Evolutionary conservation across 2,329 filamentous ascomycete species (phyloP).

Genomic region (Cercospora sojina): DNA sequence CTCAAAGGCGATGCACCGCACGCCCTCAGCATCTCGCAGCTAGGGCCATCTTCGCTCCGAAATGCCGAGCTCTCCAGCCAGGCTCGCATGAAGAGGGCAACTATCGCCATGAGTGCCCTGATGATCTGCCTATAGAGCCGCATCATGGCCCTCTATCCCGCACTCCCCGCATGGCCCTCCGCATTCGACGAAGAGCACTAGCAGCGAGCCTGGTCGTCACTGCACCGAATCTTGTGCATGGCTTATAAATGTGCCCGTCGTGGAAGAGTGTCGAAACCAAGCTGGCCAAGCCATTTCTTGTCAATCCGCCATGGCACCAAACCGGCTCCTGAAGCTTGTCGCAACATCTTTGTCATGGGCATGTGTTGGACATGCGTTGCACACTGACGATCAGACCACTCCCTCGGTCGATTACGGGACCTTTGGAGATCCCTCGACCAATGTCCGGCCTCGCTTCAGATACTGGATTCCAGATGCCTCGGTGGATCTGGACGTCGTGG

Average conservation of each 20-base stretch:
- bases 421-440: constrained; percentile 35
- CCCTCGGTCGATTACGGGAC: constrained; percentile 29
- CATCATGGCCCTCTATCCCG: not conserved
- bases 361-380: not conserved
- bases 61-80: not conserved
- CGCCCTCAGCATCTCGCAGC: not conserved
- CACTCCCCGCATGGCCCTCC: not conserved
- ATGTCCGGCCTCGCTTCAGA: constrained; percentile 36
- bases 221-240: not conserved
- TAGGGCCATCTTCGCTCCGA: not conserved
- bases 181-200: not conserved
- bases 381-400: constrained; percentile 27
- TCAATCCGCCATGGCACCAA: not conserved
- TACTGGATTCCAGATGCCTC: constrained; percentile 46
- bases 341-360: not conserved
- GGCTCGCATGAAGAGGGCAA: not conserved
- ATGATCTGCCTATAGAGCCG: not conserved
- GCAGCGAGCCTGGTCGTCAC: not conserved
- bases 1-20: not conserved
- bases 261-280: not conserved
- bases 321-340: not conserved
- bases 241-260: not conserved
- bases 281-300: constrained; percentile 1
- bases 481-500: constrained; percentile 34
- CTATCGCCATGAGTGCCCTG: not conserved